These are phyloP conservation scores for Exophiala mesophila DNA, from an alignment of 2,329 filamentous ascomycete species.

Conservation along the genomic window DNA sequence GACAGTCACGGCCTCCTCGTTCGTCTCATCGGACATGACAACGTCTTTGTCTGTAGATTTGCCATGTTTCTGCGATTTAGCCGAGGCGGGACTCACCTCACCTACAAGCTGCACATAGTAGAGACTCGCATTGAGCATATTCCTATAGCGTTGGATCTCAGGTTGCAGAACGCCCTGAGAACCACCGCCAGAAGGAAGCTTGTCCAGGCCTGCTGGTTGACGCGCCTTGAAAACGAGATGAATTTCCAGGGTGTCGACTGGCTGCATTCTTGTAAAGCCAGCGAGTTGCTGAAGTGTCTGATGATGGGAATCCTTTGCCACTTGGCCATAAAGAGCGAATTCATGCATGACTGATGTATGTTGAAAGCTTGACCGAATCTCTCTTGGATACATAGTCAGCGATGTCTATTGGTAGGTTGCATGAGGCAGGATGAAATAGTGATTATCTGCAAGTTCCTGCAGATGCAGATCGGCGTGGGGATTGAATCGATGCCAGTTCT, in stretches of 20 bases:
- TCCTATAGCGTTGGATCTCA: constrained; percentile 43
- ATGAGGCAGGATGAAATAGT: too few relatives aligned
- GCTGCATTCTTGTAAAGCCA: constrained; percentile 58
- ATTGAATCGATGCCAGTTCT: too few relatives aligned
- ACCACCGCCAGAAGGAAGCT: constrained; percentile 34
- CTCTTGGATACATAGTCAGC: too few relatives aligned
- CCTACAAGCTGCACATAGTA: constrained; percentile 52
- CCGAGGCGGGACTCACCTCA: constrained; percentile 27
- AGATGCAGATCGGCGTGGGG: too few relatives aligned
- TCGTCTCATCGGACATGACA: constrained; percentile 9
- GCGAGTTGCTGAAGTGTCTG: constrained; percentile 59
- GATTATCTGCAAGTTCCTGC: too few relatives aligned
- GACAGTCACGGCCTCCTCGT: constrained; percentile 4
- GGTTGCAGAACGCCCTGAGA: constrained; percentile 42
- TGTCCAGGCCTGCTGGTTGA: constrained; percentile 41
- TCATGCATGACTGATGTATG: constrained; percentile 53
- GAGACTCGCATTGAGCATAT: constrained; percentile 47
- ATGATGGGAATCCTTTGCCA: constrained; percentile 53
- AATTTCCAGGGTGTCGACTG: constrained; percentile 50
- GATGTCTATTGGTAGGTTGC: too few relatives aligned
- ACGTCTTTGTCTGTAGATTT: constrained; percentile 6
- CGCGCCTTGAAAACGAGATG: constrained; percentile 55
- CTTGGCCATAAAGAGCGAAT: constrained; percentile 56
- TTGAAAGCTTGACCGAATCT: too few relatives aligned
- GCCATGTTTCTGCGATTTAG: neutral